Percentiles rank a stretch among this genome's conserved stretches.
Conservation (phyloP, 768 basidiomycete species). For the Mycena polygramma region DNA sequence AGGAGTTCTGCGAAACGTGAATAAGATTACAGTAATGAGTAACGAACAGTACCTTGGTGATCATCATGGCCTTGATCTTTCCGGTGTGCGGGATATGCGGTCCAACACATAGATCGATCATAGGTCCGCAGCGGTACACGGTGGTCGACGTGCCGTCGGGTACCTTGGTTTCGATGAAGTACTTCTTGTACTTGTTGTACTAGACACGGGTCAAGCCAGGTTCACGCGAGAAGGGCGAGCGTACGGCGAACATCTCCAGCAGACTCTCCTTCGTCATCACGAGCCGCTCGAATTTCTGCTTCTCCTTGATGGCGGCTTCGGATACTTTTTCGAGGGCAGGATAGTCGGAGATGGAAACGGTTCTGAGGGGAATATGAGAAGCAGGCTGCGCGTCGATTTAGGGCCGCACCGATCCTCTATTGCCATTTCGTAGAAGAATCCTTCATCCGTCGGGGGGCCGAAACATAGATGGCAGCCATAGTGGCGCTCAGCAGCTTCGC, state of each 20-base stretch:
- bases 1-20: constrained; percentile 77
- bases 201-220: constrained; percentile 47
- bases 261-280: constrained; percentile 95
- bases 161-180: constrained; percentile 95
- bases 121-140: constrained; percentile 98
- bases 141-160: constrained; percentile 97
- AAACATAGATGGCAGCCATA: constrained; percentile 98
- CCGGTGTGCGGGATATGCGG: constrained; percentile 99
- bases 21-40: constrained; percentile 8
- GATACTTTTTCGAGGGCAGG: constrained; percentile 89
- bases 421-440: constrained; percentile 99
- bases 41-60: constrained; percentile 80
- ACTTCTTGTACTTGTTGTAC: constrained; percentile 99
- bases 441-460: constrained; percentile 97
- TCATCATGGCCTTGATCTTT: constrained; percentile 96
- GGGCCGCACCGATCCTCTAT: constrained; percentile 80
- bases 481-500: constrained; percentile 95
- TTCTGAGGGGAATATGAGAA: constrained; percentile 55
- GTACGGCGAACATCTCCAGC: constrained; percentile 94
- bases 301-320: constrained; percentile 93
- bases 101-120: constrained; percentile 97
- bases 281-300: constrained; percentile 96
- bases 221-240: constrained; percentile 6
- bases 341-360: constrained; percentile 87
- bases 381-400: neutral